phyloP scores from a whole-genome alignment of 257 asterid species.

The Primulina tabacum region DNA sequence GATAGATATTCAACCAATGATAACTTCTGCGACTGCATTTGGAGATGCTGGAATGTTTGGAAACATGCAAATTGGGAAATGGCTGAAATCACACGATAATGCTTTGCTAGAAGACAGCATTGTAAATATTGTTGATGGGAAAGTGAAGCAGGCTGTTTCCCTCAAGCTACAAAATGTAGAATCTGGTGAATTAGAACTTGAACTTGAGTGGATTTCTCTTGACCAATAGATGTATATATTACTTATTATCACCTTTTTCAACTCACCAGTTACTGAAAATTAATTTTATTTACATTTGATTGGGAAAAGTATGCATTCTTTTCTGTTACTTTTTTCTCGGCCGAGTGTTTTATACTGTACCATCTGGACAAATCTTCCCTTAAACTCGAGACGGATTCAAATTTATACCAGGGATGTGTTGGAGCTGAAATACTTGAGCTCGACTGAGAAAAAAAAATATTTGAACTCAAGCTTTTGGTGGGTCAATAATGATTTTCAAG shows the following conservation, averaged over 20 bases:
- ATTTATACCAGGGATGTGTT: neutral
- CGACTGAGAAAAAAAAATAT: too few relatives aligned
- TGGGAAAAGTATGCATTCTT: neutral
- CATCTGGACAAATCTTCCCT: neutral
- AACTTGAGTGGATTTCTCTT: slow-evolving; percentile 94
- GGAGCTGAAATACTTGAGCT: neutral
- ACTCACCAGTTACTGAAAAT: neutral
- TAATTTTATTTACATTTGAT: neutral
- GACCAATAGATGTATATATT: slow-evolving; percentile 42
- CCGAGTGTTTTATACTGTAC: neutral
- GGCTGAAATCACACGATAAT: slow-evolving; percentile 84
- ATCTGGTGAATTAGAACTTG: slow-evolving; percentile 80
- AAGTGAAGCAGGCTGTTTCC: slow-evolving; percentile 64
- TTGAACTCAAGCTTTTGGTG: too few relatives aligned
- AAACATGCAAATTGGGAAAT: slow-evolving; percentile 92
- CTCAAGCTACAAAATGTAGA: slow-evolving; percentile 92
- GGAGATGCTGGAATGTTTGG: slow-evolving; percentile 78
- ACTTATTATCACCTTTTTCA: neutral
- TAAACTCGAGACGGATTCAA: neutral
- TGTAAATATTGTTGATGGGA: slow-evolving; percentile 88
- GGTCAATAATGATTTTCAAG: neutral
- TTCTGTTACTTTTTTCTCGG: neutral
- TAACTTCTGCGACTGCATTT: slow-evolving; percentile 86
- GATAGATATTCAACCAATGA: slow-evolving; percentile 88
- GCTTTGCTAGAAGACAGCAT: slow-evolving; percentile 79